phyloP scores from a whole-genome alignment of 371 early-diverging fungal genomes.

The Haplosporangium sp. region DNA sequence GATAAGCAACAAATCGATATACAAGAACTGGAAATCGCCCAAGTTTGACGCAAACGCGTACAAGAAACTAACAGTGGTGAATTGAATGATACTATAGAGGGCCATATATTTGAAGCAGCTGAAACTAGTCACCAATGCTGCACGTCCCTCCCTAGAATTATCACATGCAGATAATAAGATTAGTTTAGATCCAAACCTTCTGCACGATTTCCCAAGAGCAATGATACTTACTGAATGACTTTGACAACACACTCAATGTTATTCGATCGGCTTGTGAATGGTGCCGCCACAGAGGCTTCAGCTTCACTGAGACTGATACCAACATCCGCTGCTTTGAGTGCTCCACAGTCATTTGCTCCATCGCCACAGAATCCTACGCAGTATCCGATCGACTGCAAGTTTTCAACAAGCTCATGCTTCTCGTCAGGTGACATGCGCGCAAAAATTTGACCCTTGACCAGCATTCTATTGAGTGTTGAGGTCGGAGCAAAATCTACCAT shows the following conservation, averaged over 20 bases:
- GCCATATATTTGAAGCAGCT: constrained; percentile 99
- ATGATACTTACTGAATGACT: constrained; percentile 78
- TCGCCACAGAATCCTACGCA: constrained; percentile 99
- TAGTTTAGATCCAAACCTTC: too few species aligned
- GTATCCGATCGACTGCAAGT: constrained; percentile 89
- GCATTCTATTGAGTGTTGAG: constrained; percentile 81
- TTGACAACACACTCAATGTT: constrained; percentile 94
- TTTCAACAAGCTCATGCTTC: constrained; percentile 94
- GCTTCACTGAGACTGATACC: constrained; percentile 98
- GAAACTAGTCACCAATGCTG: constrained; percentile 97
- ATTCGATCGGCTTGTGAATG: constrained; percentile 91
- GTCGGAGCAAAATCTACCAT: constrained; percentile 86
- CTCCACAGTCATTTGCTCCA: constrained; percentile 99
- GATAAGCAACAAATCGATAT: constrained; percentile 90
- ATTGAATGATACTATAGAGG: constrained; percentile 89
- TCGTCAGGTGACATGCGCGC: constrained; percentile 99
- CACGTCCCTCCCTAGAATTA: constrained; percentile 90
- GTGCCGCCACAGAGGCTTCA: constrained; percentile 98
- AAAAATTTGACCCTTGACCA: constrained; percentile 93
- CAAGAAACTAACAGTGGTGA: constrained; percentile 89
- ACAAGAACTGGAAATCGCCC: constrained; percentile 95
- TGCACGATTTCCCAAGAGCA: too few species aligned
- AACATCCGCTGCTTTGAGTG: constrained; percentile 97
- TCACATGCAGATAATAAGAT: too few species aligned
- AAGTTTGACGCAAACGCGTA: constrained; percentile 89